Percentiles rank a stretch among this genome's conserved stretches.
These are phyloP conservation scores for Ganoderma multipileum DNA, from an alignment of 1,284 basidiomycete species.

Conservation along the genomic window DNA sequence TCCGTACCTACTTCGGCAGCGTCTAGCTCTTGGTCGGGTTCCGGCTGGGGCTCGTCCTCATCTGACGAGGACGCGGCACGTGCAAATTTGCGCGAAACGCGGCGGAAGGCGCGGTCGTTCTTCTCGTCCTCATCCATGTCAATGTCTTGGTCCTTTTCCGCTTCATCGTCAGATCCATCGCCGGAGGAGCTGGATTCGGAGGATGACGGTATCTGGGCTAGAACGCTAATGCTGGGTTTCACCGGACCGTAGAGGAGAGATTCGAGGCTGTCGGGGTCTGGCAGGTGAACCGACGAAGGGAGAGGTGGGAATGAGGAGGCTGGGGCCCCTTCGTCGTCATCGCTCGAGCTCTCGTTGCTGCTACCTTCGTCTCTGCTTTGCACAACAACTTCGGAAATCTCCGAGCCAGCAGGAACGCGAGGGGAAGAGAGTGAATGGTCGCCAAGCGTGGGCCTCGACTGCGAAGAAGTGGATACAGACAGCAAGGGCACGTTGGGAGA, in stretches of 20 bases:
- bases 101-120: conserved; percentile 34
- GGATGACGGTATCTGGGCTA: conserved; percentile 31
- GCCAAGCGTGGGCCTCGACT: conserved; percentile 1
- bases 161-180: conserved; percentile 26
- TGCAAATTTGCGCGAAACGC: conserved; percentile 33
- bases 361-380: conserved; percentile 40
- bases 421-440: conserved; percentile 21
- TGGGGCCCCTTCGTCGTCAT: conserved; percentile 18
- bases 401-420: conserved; percentile 35
- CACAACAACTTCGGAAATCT: conserved; percentile 39
- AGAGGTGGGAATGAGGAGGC: neutral
- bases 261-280: conserved; percentile 28
- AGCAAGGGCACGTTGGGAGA: conserved; percentile 16
- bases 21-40: conserved; percentile 12
- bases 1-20: conserved; percentile 9
- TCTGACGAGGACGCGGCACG: conserved; percentile 35
- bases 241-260: conserved; percentile 37
- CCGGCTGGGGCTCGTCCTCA: conserved; percentile 33
- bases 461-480: neutral
- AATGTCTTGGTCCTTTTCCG: conserved; percentile 28
- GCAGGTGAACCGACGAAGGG: neutral
- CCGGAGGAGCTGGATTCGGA: conserved; percentile 31
- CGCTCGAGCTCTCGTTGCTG: conserved; percentile 37
- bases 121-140: conserved; percentile 35
- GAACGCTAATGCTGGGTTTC: conserved; percentile 28